Evolutionary conservation across 768 basidiomycete genomes (phyloP), one percentile per base, ranked within the genome.

Genomic region (Rhodosporidiobolus sp.): DNA sequence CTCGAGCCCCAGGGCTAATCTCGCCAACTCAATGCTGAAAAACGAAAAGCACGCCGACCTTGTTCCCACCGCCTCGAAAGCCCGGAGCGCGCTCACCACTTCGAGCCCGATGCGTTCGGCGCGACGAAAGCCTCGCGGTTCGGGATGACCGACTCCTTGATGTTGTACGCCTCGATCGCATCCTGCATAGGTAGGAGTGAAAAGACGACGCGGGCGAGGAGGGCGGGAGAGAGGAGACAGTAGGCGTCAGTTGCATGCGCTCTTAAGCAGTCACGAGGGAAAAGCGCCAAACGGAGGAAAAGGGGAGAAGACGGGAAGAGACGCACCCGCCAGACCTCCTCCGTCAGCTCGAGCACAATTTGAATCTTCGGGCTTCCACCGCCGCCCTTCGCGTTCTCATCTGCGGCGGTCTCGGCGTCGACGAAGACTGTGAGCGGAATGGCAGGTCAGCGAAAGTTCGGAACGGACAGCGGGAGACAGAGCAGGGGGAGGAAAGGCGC

Each of bases 271-370:
- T n/a, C n/a, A n/a, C 34, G 14, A 14, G 35, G 16, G 0, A 1
- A 56, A 11, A 24, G 17, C 17, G 12, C 14, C 1, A 43, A 62
- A 16, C 22, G 20, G 38, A 34, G 58, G 34, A 49, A 54, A 68
- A 7, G 32, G 26, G 20, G 12, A 14, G 38, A 26, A 53, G 26
- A 34, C 35, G 24, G 17, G 8, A 38, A 43, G 49, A n/a, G 22
- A 80, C 85, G 60, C 74, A 93, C 94, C 86, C 85, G 82, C 94
- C 94, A 99, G 0, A 89, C 88, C 7, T 87, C 86, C 87, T 90
- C 88, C 76, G 95, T 94, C 77, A 97, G 88, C 80, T 97, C 94
- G 74, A 96, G 84, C 1, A 99, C 90, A 73, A 92, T 86, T 80
- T 99, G 95, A 56, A 87, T 86, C 78, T 90, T 92, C 84, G 84